These are phyloP conservation scores for Aspergillus mulundensis DNA, from an alignment of 495 filamentous ascomycete genomes.

Conservation along the genomic window DNA sequence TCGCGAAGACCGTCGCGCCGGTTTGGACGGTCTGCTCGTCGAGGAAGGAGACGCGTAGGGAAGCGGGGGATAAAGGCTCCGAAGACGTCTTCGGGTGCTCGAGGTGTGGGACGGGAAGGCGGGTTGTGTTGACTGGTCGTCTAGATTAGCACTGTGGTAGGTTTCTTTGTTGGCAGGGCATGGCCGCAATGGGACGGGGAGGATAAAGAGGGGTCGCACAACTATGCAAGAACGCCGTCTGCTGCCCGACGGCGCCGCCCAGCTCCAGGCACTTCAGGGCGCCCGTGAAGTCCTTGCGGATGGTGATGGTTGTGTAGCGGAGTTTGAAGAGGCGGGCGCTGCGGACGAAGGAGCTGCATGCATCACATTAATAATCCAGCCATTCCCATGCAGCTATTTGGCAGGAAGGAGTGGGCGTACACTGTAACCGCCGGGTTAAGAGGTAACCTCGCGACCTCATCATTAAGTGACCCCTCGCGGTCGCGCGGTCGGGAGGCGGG, in stretches of 20 bases:
- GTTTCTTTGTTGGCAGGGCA: too few species aligned
- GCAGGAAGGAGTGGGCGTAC: constrained; percentile 19
- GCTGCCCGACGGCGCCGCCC: constrained; percentile 37
- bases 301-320: constrained; percentile 41
- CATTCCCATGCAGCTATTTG: background rate
- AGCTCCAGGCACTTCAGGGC: constrained; percentile 38
- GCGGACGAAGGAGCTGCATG: constrained; percentile 37
- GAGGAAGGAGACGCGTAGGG: constrained; percentile 41
- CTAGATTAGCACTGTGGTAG: too few species aligned
- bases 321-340: constrained; percentile 39
- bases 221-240: constrained; percentile 38
- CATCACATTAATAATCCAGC: background rate
- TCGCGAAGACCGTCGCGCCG: constrained; percentile 37
- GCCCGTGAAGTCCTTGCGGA: constrained; percentile 39
- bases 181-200: too few species aligned
- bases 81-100: constrained; percentile 39
- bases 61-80: constrained; percentile 16
- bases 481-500: constrained; percentile 33
- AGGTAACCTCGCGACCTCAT: constrained; percentile 35
- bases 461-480: constrained; percentile 31
- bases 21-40: constrained; percentile 45
- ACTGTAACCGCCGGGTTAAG: constrained; percentile 39
- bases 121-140: constrained; percentile 34
- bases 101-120: constrained; percentile 42
- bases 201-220: too few species aligned